These are phyloP conservation scores for Nakaseomyces kungkrabaensis DNA, from an alignment of 1,139 yeast genomes.

Conservation along the genomic window DNA sequence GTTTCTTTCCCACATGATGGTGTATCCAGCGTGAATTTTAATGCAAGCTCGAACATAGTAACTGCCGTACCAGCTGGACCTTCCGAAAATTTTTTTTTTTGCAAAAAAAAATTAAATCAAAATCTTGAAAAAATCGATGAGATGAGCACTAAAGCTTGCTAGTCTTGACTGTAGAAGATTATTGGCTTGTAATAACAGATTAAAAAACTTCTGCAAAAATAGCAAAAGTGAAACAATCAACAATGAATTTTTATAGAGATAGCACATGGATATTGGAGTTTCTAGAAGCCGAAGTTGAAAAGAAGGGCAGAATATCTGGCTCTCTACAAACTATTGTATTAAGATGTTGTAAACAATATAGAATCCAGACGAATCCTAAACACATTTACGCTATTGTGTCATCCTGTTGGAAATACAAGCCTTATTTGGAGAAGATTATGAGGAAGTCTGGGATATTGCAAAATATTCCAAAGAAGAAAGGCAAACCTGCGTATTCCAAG, in stretches of 20 bases:
- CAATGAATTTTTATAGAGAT: slow-evolving; percentile 56
- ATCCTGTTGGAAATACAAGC: slow-evolving; percentile 63
- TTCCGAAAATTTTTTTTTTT: neutral
- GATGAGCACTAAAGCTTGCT: too few relatives aligned
- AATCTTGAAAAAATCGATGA: too few relatives aligned
- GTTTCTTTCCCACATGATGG: too few relatives aligned
- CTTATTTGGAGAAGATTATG: slow-evolving; percentile 51
- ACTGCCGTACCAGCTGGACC: too few relatives aligned
- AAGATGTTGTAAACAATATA: slow-evolving; percentile 39
- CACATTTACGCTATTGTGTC: slow-evolving; percentile 77
- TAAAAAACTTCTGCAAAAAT: too few relatives aligned
- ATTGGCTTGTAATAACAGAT: too few relatives aligned
- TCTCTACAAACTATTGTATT: slow-evolving; percentile 64
- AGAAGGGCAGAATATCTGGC: slow-evolving; percentile 32
- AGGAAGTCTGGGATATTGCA: slow-evolving; percentile 51
- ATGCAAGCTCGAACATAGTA: too few relatives aligned
- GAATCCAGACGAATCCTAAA: slow-evolving; percentile 54
- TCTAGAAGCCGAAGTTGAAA: slow-evolving; percentile 33
- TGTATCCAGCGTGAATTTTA: too few relatives aligned
- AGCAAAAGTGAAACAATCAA: too few relatives aligned
- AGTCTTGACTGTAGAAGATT: too few relatives aligned
- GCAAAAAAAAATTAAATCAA: neutral
- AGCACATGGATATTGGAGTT: slow-evolving; percentile 38
- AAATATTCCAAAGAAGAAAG: slow-evolving; percentile 36
- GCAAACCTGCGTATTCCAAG: slow-evolving; percentile 23